These are phyloP conservation scores for Fusarium sp. DNA, from an alignment of 2,329 filamentous ascomycete species.

Conservation along the genomic window DNA sequence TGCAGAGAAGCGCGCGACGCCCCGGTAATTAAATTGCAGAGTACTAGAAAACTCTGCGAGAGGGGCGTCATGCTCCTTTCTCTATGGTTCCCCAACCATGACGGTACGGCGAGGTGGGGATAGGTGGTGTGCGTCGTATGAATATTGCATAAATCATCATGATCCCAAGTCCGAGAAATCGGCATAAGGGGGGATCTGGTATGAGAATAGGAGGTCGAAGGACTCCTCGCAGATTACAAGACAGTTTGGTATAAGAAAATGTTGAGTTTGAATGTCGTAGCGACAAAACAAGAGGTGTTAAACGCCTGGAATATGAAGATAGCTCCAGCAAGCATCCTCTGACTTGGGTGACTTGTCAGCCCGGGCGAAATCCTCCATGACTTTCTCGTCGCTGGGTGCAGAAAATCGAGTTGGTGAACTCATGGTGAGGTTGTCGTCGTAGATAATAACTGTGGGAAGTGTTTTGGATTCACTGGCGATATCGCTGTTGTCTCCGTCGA, in stretches of 20 bases:
- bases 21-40: neutral
- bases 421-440: constrained; percentile 57
- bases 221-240: constrained; percentile 30
- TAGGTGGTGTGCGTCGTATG: constrained; percentile 9
- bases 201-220: constrained; percentile 25
- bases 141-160: constrained; percentile 28
- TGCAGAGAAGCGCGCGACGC: constrained; percentile 3
- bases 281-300: constrained; percentile 34
- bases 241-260: constrained; percentile 14
- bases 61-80: constrained; percentile 1
- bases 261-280: neutral
- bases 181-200: constrained; percentile 15
- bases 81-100: constrained; percentile 1
- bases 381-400: constrained; percentile 46
- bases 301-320: constrained; percentile 56
- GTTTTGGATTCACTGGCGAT: constrained; percentile 12
- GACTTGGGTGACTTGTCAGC: constrained; percentile 33
- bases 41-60: neutral
- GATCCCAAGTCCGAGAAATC: constrained; percentile 38
- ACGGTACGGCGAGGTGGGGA: neutral
- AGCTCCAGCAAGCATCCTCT: constrained; percentile 55
- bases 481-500: neutral
- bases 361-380: constrained; percentile 39
- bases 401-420: constrained; percentile 49
- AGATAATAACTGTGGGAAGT: constrained; percentile 56